Evolutionary conservation across 2,329 filamentous ascomycete genomes (phyloP).

Genomic region (Phyllosticta ampelicida): DNA sequence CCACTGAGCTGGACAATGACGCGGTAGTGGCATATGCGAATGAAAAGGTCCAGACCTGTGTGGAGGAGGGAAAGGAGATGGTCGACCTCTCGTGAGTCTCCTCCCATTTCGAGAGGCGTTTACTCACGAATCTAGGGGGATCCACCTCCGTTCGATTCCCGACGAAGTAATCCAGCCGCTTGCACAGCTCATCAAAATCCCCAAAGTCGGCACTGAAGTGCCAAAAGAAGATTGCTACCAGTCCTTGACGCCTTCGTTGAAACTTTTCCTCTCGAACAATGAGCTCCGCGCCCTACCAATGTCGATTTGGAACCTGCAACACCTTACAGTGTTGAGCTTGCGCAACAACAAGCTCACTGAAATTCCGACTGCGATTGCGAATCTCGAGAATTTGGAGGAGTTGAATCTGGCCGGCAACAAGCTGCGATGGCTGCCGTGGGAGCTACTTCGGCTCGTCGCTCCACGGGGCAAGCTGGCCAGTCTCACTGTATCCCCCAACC

Average conservation of each 20-base stretch:
- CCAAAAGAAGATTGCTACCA: constrained; percentile 49
- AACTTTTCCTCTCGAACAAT: constrained; percentile 53
- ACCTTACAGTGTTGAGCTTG: constrained; percentile 55
- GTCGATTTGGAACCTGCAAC: constrained; percentile 50
- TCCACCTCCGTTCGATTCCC: constrained; percentile 35
- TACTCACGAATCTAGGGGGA: constrained; percentile 9
- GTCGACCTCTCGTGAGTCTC: constrained; percentile 51
- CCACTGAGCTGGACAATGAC: constrained; percentile 11
- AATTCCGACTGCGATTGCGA: constrained; percentile 49
- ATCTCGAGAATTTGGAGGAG: constrained; percentile 47
- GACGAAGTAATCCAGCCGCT: constrained; percentile 49
- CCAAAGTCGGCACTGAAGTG: constrained; percentile 45
- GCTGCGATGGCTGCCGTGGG: constrained; percentile 50
- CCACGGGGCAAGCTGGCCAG: constrained; percentile 35
- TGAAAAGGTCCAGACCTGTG: constrained; percentile 9
- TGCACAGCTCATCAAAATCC: constrained; percentile 25
- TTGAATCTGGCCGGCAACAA: constrained; percentile 58
- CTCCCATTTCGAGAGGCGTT: neutral
- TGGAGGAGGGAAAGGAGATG: constrained; percentile 48
- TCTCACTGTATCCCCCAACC: constrained; percentile 53
- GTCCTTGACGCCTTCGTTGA: constrained; percentile 47
- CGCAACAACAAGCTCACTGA: constrained; percentile 52
- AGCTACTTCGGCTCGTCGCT: constrained; percentile 47
- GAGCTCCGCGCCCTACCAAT: constrained; percentile 45
- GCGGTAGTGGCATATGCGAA: neutral